These are phyloP conservation scores for Trifolium fragiferum DNA, from an alignment of 306 rosid genomes.

Conservation along the genomic window DNA sequence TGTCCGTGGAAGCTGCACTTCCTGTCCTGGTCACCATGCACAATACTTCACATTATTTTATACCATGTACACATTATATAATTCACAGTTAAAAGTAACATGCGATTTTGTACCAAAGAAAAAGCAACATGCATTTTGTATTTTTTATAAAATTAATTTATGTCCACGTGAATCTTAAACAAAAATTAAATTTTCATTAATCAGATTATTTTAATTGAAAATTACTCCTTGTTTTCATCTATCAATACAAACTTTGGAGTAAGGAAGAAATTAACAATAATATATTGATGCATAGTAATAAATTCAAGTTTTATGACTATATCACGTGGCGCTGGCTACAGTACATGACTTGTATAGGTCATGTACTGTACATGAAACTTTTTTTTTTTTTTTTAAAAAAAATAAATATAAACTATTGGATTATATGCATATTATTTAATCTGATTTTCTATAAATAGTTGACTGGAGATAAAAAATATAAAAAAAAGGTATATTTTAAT, in stretches of 20 bases:
- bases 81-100: conserved; percentile 5
- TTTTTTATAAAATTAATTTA: not conserved
- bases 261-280: not conserved
- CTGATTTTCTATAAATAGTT: no score
- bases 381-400: no score
- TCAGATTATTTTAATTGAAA: not conserved
- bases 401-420: no score
- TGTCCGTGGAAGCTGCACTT: conserved; percentile 43
- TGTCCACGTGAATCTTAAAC: conserved; percentile 34
- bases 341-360: no score
- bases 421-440: no score
- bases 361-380: no score
- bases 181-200: not conserved
- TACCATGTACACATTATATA: not conserved
- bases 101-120: not conserved
- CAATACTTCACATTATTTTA: conserved; percentile 25
- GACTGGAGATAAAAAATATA: no score
- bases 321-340: no score
- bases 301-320: no score
- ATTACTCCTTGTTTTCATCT: not conserved
- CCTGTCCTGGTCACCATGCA: conserved; percentile 39
- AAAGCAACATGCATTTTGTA: not conserved
- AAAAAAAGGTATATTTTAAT: no score
- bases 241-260: not conserved
- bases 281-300: not conserved